These are phyloP conservation scores for Saccharomyces hybrid DNA, from an alignment of 1,139 yeast species.

Conservation along the genomic window DNA sequence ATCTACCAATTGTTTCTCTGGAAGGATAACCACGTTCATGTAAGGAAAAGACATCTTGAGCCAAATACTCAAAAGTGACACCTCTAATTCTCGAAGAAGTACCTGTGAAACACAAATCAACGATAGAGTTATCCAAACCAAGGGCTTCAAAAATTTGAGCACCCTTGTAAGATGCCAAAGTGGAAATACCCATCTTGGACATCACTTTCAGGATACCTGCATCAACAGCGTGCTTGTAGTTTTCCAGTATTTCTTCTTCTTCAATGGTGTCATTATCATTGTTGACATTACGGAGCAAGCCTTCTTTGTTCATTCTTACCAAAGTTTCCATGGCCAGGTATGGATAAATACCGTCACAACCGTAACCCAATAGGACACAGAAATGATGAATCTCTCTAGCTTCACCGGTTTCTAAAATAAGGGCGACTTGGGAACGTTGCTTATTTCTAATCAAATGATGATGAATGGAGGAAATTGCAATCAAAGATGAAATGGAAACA, in stretches of 20 bases:
- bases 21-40: conserved; percentile 89
- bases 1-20: conserved; percentile 61
- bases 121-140: conserved; percentile 91
- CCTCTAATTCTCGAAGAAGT: conserved; percentile 97
- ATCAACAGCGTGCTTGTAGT: conserved; percentile 77
- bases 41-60: conserved; percentile 90
- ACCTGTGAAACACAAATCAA: conserved; percentile 93
- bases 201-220: conserved; percentile 91
- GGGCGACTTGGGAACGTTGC: conserved; percentile 91
- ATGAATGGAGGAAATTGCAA: conserved; percentile 96
- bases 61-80: conserved; percentile 88
- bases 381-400: conserved; percentile 97
- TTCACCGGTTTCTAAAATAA: conserved; percentile 88
- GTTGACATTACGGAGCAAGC: conserved; percentile 51
- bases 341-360: conserved; percentile 95
- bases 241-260: conserved; percentile 54
- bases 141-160: conserved; percentile 97
- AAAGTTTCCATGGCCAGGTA: conserved; percentile 88
- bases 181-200: conserved; percentile 99
- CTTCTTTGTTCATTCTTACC: conserved; percentile 75
- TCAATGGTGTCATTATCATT: conserved; percentile 36
- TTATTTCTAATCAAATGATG: conserved; percentile 93
- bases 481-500: conserved; percentile 77
- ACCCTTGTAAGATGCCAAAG: conserved; percentile 94
- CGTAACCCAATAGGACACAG: conserved; percentile 90